Evolutionary conservation across 2,329 filamentous ascomycete species (phyloP).

Genomic region (Penicillium sumatraense): DNA sequence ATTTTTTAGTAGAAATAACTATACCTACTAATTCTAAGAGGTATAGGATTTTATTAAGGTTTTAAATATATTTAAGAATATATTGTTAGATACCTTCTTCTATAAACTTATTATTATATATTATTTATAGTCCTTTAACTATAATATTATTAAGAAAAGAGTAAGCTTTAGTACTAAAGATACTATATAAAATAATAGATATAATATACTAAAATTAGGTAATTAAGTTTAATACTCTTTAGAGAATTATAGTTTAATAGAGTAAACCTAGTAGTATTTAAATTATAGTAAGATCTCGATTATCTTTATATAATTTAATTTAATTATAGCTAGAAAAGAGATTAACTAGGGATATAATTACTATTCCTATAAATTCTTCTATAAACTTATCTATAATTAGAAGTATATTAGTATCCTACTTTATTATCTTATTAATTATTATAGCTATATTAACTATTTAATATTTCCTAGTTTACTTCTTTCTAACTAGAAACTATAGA

Average conservation of each 20-base stretch:
- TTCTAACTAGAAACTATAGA: background rate
- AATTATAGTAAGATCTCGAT: too few species aligned
- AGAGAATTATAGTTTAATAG: background rate
- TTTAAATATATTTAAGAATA: background rate
- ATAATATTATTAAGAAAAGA: background rate
- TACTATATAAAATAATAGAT: background rate
- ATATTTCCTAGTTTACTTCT: slow-evolving; percentile 1
- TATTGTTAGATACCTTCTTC: background rate
- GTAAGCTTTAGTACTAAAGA: background rate
- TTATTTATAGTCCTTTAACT: background rate
- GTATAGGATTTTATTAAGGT: background rate
- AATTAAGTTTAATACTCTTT: background rate
- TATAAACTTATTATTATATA: too few species aligned
- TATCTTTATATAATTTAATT: too few species aligned
- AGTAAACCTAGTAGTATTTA: background rate
- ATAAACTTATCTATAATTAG: slow-evolving; percentile 1
- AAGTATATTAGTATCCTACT: slow-evolving; percentile 1
- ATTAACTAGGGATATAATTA: too few species aligned
- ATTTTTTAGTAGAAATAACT: background rate
- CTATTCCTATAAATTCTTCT: background rate
- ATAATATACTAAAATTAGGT: slow-evolving; percentile 1
- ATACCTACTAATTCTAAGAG: background rate
- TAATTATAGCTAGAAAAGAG: too few species aligned
- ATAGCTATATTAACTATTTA: background rate
- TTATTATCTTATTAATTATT: slow-evolving; percentile 1